A percentile compares a stretch with the other conserved stretches of the same genome.
Conservation (phyloP, 768 basidiomycete species). For the Suillus discolor region DNA sequence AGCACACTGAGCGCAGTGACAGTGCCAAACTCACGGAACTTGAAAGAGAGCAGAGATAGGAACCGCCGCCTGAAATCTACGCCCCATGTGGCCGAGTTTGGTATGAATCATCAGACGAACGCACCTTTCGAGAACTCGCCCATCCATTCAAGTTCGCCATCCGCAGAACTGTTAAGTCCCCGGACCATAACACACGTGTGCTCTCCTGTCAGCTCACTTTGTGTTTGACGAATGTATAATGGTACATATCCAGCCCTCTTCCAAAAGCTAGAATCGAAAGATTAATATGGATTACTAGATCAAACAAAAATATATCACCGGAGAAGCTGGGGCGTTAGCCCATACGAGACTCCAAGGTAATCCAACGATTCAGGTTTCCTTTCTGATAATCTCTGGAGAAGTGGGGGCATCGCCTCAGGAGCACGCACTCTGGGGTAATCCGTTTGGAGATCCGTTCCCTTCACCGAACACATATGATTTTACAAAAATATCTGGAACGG, state of each 20-base stretch:
- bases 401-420: conserved; percentile 82
- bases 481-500: background rate
- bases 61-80: conserved; percentile 95
- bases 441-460: conserved; percentile 65
- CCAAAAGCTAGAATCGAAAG: conserved; percentile 72
- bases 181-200: conserved; percentile 96
- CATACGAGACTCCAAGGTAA: conserved; percentile 96
- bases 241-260: conserved; percentile 92
- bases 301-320: conserved; percentile 43
- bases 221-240: conserved; percentile 90
- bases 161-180: conserved; percentile 69
- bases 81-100: background rate
- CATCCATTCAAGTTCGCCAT: conserved; percentile 77
- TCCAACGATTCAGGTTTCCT: conserved; percentile 88
- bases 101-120: background rate
- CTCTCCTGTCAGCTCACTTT: conserved; percentile 95
- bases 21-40: conserved; percentile 92
- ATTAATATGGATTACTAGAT: background rate
- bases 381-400: conserved; percentile 88
- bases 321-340: conserved; percentile 83
- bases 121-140: conserved; percentile 84
- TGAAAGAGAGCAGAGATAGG: conserved; percentile 86
- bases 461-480: background rate
- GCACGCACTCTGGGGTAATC: conserved; percentile 79
- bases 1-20: conserved; percentile 86